phyloP scores from a whole-genome alignment of 495 filamentous ascomycete genomes.

The Aspergillus sparsus region DNA sequence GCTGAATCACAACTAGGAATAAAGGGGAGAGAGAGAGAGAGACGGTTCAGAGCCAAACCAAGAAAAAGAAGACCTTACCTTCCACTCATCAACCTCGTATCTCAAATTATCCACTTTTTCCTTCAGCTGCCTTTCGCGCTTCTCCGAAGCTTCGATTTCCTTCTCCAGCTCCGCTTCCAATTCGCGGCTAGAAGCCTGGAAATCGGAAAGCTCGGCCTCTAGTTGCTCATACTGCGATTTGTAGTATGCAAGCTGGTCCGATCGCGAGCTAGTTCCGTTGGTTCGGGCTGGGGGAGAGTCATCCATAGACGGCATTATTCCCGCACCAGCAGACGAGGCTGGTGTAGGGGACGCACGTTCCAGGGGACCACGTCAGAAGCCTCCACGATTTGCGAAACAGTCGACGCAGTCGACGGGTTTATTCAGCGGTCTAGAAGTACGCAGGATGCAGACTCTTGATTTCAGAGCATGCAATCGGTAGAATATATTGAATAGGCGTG shows the following conservation, averaged over 20 bases:
- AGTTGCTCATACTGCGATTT: constrained; percentile 94
- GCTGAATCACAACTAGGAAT: constrained; percentile 1
- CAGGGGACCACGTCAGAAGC: constrained; percentile 26
- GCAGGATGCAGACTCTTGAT: not conserved
- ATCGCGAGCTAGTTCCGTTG: constrained; percentile 55
- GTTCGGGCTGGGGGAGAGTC: constrained; percentile 65
- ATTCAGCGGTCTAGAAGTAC: not conserved
- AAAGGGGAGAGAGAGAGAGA: constrained; percentile 1
- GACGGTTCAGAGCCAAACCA: not conserved
- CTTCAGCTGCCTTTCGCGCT: constrained; percentile 79
- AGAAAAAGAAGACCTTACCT: constrained; percentile 59
- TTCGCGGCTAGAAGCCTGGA: constrained; percentile 90
- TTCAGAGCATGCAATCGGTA: constrained; percentile 15
- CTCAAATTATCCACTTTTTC: constrained; percentile 81
- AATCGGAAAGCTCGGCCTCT: constrained; percentile 88
- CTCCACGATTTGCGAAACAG: constrained; percentile 5
- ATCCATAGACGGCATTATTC: constrained; percentile 57
- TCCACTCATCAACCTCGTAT: constrained; percentile 97
- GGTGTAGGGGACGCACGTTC: constrained; percentile 30
- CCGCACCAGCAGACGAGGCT: constrained; percentile 36
- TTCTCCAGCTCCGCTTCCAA: constrained; percentile 93
- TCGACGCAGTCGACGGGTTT: constrained; percentile 4
- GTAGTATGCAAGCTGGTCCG: constrained; percentile 86
- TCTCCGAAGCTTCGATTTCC: constrained; percentile 94
- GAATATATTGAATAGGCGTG: constrained; percentile 26